Percentiles rank a stretch among this genome's conserved stretches.
phyloP scores from a whole-genome alignment of 768 basidiomycete genomes.

The Pleurotus giganteus region DNA sequence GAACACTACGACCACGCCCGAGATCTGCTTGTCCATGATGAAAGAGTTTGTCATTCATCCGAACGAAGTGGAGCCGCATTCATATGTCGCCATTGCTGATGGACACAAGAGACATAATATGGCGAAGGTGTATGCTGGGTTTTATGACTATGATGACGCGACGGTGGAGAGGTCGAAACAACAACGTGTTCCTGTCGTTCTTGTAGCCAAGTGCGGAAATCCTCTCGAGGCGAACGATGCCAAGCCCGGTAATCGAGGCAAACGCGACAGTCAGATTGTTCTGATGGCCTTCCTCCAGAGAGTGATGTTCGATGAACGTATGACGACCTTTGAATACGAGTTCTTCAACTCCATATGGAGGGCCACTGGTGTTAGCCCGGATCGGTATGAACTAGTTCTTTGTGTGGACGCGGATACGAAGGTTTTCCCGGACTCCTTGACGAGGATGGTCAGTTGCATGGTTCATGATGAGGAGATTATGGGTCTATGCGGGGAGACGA shows the following conservation, averaged over 20 bases:
- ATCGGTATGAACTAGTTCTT: slow-evolving; percentile 91
- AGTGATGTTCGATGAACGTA: slow-evolving; percentile 99
- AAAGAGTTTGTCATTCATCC: slow-evolving; percentile 82
- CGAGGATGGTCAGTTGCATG: slow-evolving; percentile 96
- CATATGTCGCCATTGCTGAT: slow-evolving; percentile 98
- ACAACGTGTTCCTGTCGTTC: slow-evolving; percentile 92
- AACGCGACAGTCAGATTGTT: slow-evolving; percentile 97
- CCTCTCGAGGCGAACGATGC: slow-evolving; percentile 83
- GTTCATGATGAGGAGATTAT: slow-evolving; percentile 97
- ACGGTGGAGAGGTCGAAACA: slow-evolving; percentile 92
- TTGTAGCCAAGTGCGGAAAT: slow-evolving; percentile 96
- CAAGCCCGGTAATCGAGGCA: slow-evolving; percentile 98
- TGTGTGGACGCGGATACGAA: slow-evolving; percentile 99
- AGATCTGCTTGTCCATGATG: slow-evolving; percentile 97
- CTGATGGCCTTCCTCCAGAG: slow-evolving; percentile 98
- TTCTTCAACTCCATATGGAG: slow-evolving; percentile 99
- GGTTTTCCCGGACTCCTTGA: slow-evolving; percentile 97
- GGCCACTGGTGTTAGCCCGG: slow-evolving; percentile 91
- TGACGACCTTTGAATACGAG: slow-evolving; percentile 99
- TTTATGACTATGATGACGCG: slow-evolving; percentile 91
- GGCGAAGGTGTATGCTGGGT: slow-evolving; percentile 98
- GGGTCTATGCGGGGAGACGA: slow-evolving; percentile 99
- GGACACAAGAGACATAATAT: slow-evolving; percentile 99
- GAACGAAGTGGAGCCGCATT: slow-evolving; percentile 87
- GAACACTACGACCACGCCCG: slow-evolving; percentile 85